Evolutionary conservation across 345 rosid species (phyloP).

Genomic region (Leavenworthia alabamica): DNA sequence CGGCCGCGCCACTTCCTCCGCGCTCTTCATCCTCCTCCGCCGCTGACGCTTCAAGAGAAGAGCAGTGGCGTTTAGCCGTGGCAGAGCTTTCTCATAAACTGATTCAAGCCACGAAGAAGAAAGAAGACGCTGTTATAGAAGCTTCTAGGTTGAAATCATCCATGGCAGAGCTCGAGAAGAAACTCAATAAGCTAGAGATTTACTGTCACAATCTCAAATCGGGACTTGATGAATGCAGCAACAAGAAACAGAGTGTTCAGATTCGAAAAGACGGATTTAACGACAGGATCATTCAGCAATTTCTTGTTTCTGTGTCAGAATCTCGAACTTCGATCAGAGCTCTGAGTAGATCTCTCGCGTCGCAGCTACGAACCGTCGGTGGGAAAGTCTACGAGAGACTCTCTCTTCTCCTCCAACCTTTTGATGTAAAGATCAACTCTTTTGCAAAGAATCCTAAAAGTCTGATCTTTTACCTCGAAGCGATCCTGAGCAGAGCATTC

Average conservation of each 20-base stretch:
- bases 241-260: conserved; percentile 29
- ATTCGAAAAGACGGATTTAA: conserved; percentile 22
- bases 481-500: conserved; percentile 60
- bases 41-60: conserved; percentile 44
- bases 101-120: conserved; percentile 65
- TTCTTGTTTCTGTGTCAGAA: conserved; percentile 60
- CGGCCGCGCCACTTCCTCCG: conserved; percentile 13
- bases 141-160: conserved; percentile 70
- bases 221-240: conserved; percentile 61
- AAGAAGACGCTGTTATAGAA: conserved; percentile 75
- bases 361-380: conserved; percentile 59
- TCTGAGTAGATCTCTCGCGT: conserved; percentile 57
- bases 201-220: conserved; percentile 73
- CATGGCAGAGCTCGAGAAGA: conserved; percentile 92
- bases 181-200: conserved; percentile 78
- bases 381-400: conserved; percentile 52
- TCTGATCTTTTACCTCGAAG: conserved; percentile 56
- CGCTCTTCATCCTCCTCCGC: conserved; percentile 25
- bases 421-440: conserved; percentile 51
- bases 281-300: conserved; percentile 56
- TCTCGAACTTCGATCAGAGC: conserved; percentile 55
- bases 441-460: conserved; percentile 54
- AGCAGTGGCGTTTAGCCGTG: conserved; percentile 62
- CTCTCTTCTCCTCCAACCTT: conserved; percentile 63
- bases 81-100: conserved; percentile 86